Evolutionary conservation across 2,329 filamentous ascomycete genomes (phyloP), one percentile per base, ranked within the genome.

Genomic region (Lecanoromycetidae sp.): DNA sequence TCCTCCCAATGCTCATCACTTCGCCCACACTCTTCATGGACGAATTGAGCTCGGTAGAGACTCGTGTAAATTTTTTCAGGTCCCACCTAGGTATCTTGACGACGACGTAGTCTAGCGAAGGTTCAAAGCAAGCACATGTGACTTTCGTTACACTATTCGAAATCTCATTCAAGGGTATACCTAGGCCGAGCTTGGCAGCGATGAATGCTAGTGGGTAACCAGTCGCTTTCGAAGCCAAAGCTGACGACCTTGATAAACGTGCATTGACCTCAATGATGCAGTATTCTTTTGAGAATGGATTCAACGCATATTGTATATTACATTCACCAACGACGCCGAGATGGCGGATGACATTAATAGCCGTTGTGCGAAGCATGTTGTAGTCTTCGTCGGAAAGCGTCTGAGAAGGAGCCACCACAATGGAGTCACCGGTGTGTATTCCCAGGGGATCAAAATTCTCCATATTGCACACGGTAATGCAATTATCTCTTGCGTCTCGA

Each of bases 21-120:
- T 98, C 91, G 61, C 91, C 91, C 44, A 98, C 88, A 76, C 87
- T 94, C 81, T 96, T 98, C 91, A 98, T 98, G 10, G 90, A 94
- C 3, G 91, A 96, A 25, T 88, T 90, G 20, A 98, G 82, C 61
- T 93, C 83, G 1, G 88, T 96, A 3, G 90, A 96, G 19, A 96
- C 91, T 56, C 91, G 81, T 23, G 86, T 94, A 68, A 98, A 98
- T 70, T 98, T 98, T 75, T 96, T 96, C 61, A 98, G 69, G 68
- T 98, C 91, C 91, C 91, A 98, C 57, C 91, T 79, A 38, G 91
- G 91, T 71, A 98, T 96, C 77, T 98, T 98, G 57, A 96, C 90
- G 15, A 96, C 91, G 44, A 93, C 86, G 63, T 98, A 98, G 66
- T 98, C 91, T 12, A 98, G 79, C 12, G 91, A 96, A 20, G 91